A percentile compares a stretch with the other conserved stretches of the same genome.
These are phyloP conservation scores for Entomortierella chlamydospora DNA, from an alignment of 192 early-diverging fungal genomes.

Conservation along the genomic window DNA sequence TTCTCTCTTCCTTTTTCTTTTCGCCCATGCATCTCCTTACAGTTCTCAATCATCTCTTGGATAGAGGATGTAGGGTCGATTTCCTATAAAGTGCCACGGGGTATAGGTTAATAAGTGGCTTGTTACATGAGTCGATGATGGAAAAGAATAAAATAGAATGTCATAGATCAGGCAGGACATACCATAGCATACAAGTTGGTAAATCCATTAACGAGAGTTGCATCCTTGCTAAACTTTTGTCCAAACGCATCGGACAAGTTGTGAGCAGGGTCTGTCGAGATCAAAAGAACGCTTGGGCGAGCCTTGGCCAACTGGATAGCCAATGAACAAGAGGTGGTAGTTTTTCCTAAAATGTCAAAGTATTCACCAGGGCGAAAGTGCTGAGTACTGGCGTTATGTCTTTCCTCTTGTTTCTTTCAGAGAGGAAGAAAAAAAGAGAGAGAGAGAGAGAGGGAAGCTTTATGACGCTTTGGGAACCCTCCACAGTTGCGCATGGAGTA, in stretches of 20 bases:
- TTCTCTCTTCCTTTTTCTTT: too few relatives aligned
- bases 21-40: too few relatives aligned
- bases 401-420: too few relatives aligned
- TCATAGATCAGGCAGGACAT: background rate
- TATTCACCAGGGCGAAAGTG: background rate
- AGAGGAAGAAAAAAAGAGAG: too few relatives aligned
- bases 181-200: slow-evolving; percentile 97
- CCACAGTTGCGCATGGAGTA: too few relatives aligned
- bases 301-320: slow-evolving; percentile 93
- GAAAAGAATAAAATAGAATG: background rate
- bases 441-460: background rate
- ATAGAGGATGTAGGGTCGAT: slow-evolving; percentile 98
- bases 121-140: too few relatives aligned
- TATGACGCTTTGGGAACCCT: too few relatives aligned
- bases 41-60: slow-evolving; percentile 98
- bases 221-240: slow-evolving; percentile 98
- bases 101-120: too few relatives aligned
- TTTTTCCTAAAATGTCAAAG: slow-evolving; percentile 66
- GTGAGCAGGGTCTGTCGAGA: slow-evolving; percentile 99
- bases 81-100: slow-evolving; percentile 75
- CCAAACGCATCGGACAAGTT: slow-evolving; percentile 99
- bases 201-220: slow-evolving; percentile 94
- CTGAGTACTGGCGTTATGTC: background rate
- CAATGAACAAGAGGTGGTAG: slow-evolving; percentile 85
- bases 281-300: slow-evolving; percentile 94